Evolutionary conservation across 176 grass and related monocot species (phyloP).

Genomic region (Triticum turgidum): DNA sequence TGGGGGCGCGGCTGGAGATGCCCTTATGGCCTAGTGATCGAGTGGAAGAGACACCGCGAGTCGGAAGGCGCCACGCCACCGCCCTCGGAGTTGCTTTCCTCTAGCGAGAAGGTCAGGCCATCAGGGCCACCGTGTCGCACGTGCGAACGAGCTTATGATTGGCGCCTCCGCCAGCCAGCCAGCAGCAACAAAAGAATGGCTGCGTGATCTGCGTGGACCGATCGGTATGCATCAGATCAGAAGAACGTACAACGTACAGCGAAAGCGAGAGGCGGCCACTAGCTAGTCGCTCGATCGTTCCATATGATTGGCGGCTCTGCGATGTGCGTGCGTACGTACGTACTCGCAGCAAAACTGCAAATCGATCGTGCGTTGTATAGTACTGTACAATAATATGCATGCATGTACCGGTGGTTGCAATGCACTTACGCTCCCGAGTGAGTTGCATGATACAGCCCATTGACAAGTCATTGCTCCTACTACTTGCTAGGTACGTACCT

Average conservation of each 20-base stretch:
- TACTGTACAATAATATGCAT: not conserved
- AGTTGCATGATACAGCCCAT: not conserved
- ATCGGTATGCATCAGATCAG: not conserved
- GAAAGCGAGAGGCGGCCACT: not conserved
- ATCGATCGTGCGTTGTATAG: not conserved
- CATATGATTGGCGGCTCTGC: slow-evolving; percentile 8
- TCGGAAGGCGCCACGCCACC: not conserved
- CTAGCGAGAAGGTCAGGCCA: not conserved
- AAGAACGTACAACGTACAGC: not conserved
- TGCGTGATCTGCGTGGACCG: not conserved
- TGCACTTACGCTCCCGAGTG: not conserved
- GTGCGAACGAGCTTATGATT: slow-evolving; percentile 29
- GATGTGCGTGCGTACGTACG: too few relatives aligned
- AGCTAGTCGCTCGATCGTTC: not conserved
- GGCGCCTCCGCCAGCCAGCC: not conserved
- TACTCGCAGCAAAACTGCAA: too few relatives aligned
- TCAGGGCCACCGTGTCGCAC: slow-evolving; percentile 28
- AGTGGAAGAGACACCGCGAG: not conserved
- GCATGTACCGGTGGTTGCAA: not conserved
- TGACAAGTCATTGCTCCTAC: not conserved
- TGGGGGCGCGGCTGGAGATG: too few relatives aligned
- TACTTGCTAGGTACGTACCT: not conserved
- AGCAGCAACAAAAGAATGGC: not conserved
- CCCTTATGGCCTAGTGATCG: not conserved
- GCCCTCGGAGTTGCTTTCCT: not conserved